Evolutionary conservation across 257 asterid species (phyloP), one percentile per base, ranked within the genome.

Genomic region (Haberlea rhodopensis): DNA sequence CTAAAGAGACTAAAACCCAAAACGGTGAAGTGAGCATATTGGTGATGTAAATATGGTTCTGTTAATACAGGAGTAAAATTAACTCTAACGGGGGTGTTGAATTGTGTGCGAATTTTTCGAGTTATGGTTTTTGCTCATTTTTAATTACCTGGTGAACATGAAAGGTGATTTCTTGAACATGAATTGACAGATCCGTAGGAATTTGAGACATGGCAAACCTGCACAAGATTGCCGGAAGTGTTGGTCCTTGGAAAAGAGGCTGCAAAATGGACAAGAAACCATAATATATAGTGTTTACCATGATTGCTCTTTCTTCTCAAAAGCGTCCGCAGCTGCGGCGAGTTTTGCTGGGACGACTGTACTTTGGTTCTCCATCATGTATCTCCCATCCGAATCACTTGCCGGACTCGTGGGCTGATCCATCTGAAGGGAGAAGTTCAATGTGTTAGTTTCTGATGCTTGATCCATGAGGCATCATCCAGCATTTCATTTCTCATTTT

Each of bases 81-180:
- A n/a, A n/a, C n/a, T n/a, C n/a, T n/a, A n/a, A n/a, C n/a, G n/a
- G n/a, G n/a, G n/a, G n/a, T n/a, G n/a, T n/a, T n/a, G n/a, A n/a
- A n/a, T n/a, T n/a, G n/a, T n/a, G n/a, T n/a, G n/a, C n/a, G n/a
- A n/a, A n/a, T n/a, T n/a, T n/a, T n/a, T n/a, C n/a, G n/a, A n/a
- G n/a, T n/a, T n/a, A n/a, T n/a, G n/a, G n/a, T n/a, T n/a, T n/a
- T n/a, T n/a, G n/a, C n/a, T n/a, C n/a, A n/a, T n/a, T n/a, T n/a
- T n/a, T n/a, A n/a, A n/a, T n/a, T n/a, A 89, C 96, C 97, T 90
- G 84, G 76, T 90, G 97, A 66, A 78, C 85, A 70, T 85, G 40
- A 73, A 90, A 87, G 10, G 88, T 85, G 85, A 90, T 74, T 5
- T 80, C 95, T 67, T 85, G 82, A 67, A 90, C 95, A 70, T 77